A percentile compares a stretch with the other conserved stretches of the same genome.
These are phyloP conservation scores for Colletotrichum sansevieriae DNA, from an alignment of 2,329 filamentous ascomycete species.

Conservation along the genomic window DNA sequence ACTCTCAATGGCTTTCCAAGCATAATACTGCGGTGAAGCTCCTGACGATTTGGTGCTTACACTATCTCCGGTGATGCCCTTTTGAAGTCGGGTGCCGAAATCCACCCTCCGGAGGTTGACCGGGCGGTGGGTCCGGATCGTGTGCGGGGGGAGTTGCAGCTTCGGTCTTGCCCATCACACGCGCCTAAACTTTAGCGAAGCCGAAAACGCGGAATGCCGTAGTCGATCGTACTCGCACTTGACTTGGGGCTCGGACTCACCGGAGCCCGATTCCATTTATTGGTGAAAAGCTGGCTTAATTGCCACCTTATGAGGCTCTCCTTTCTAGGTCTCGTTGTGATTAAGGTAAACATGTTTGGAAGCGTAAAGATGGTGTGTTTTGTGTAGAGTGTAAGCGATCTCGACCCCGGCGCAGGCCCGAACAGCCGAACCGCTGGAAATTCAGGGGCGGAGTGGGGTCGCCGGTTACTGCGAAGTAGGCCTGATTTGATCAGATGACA, in stretches of 20 bases:
- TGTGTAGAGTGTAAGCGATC: slow-evolving; percentile 29
- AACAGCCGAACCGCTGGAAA: slow-evolving; percentile 1
- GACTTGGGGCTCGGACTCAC: background rate
- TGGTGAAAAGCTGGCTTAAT: slow-evolving; percentile 8
- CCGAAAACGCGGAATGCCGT: too few relatives aligned
- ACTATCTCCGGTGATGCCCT: too few relatives aligned
- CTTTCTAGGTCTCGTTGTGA: slow-evolving; percentile 1
- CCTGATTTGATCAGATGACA: slow-evolving; percentile 26
- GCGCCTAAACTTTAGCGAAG: too few relatives aligned
- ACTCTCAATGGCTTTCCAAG: too few relatives aligned
- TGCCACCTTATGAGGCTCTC: background rate
- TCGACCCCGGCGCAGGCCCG: slow-evolving; percentile 2
- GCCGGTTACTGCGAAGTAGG: background rate
- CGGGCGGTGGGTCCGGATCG: too few relatives aligned
- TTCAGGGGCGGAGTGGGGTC: slow-evolving; percentile 30
- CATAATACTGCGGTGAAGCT: too few relatives aligned
- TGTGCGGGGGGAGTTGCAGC: too few relatives aligned
- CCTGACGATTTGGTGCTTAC: too few relatives aligned
- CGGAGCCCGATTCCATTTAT: background rate
- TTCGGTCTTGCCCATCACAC: too few relatives aligned
- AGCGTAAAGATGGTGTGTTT: slow-evolving; percentile 26
- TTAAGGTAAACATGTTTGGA: slow-evolving; percentile 27
- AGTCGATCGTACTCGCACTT: background rate
- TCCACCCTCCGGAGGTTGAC: too few relatives aligned
- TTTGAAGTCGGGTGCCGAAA: too few relatives aligned